These are phyloP conservation scores for Suillus decipiens DNA, from an alignment of 768 basidiomycete genomes.

Conservation along the genomic window DNA sequence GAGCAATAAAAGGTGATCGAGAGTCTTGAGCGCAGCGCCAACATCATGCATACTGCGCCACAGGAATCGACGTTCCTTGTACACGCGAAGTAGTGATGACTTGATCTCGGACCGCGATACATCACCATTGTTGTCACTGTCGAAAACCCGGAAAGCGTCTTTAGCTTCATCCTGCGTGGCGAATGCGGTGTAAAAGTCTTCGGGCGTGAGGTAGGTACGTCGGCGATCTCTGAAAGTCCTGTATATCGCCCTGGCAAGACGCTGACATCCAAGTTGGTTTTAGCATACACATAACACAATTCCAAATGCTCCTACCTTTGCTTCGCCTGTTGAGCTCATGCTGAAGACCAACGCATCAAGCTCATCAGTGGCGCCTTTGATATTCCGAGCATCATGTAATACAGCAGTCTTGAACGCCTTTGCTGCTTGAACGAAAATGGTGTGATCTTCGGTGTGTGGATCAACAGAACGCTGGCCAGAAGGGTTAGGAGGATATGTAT, in stretches of 20 bases:
- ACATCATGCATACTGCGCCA: constrained; percentile 79
- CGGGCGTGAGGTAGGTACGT: constrained; percentile 61
- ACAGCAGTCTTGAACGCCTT: constrained; percentile 68
- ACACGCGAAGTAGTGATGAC: constrained; percentile 62
- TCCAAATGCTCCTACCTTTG: constrained; percentile 48
- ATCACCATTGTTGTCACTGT: constrained; percentile 77
- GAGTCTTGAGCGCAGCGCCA: constrained; percentile 60
- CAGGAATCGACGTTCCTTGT: constrained; percentile 78
- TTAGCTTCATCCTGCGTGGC: constrained; percentile 54
- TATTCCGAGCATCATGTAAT: constrained; percentile 74
- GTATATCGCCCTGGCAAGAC: constrained; percentile 69
- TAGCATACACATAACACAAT: neutral
- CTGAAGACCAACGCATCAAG: constrained; percentile 49
- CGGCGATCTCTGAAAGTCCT: constrained; percentile 55
- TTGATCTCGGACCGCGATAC: constrained; percentile 78
- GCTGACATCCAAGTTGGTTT: constrained; percentile 36
- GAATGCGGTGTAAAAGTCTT: constrained; percentile 74
- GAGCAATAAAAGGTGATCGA: constrained; percentile 63
- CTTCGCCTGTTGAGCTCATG: constrained; percentile 60
- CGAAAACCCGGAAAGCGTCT: constrained; percentile 74
- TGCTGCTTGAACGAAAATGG: constrained; percentile 55
- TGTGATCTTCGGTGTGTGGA: constrained; percentile 35
- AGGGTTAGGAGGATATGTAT: constrained; percentile 44
- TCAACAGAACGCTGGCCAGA: constrained; percentile 20
- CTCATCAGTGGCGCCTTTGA: constrained; percentile 51